phyloP scores from a whole-genome alignment of 2,329 filamentous ascomycete species.

The Fusarium nurragi region DNA sequence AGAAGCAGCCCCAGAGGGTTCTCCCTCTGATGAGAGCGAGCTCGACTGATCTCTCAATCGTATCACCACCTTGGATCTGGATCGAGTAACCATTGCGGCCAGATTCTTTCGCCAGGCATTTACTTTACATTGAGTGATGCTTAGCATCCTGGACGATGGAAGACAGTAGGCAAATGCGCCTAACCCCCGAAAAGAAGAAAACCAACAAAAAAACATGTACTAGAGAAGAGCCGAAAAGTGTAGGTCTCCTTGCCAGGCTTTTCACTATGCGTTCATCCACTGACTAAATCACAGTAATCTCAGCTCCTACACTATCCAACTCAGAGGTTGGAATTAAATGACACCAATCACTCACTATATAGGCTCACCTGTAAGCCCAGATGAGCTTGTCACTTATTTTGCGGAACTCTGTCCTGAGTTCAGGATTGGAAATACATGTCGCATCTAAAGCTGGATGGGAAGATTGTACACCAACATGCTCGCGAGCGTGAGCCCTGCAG shows the following conservation, averaged over 20 bases:
- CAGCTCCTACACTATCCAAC: neutral
- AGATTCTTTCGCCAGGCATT: neutral
- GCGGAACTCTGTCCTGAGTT: constrained; percentile 8
- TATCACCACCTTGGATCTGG: neutral
- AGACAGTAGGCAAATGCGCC: neutral
- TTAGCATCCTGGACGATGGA: neutral
- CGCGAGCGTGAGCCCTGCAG: neutral
- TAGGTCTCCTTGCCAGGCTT: neutral
- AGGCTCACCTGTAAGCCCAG: constrained; percentile 4
- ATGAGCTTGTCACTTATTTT: constrained; percentile 7
- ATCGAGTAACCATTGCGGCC: neutral
- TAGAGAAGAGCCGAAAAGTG: constrained; percentile 2
- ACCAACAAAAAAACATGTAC: neutral
- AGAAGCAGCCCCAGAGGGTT: constrained; percentile 1
- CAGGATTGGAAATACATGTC: constrained; percentile 22
- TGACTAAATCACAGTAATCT: constrained; percentile 10
- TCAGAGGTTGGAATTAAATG: constrained; percentile 1
- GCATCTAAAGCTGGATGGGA: constrained; percentile 18
- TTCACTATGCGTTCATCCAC: neutral
- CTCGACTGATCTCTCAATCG: constrained; percentile 2
- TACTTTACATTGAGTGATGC: neutral
- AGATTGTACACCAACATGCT: constrained; percentile 8
- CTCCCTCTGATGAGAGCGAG: neutral
- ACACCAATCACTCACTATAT: neutral
- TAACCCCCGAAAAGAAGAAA: neutral